Percentiles rank a stretch among this genome's conserved stretches.
Conservation (phyloP, 1,284 basidiomycete species). For the Omphalotus olearius region DNA sequence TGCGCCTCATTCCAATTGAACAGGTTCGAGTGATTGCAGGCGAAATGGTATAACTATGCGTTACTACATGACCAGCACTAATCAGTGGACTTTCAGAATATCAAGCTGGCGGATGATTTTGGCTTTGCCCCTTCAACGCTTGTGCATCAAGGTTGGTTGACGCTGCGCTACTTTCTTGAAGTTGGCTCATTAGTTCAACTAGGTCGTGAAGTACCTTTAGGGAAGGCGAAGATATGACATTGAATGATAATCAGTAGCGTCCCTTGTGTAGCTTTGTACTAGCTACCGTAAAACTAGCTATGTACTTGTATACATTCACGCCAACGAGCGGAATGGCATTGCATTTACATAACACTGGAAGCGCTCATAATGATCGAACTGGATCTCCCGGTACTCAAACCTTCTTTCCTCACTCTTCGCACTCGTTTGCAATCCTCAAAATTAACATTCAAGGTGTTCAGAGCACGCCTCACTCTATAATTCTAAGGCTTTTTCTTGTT, state of each 20-base stretch:
- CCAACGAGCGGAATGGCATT: too few relatives aligned
- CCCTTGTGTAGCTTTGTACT: too few relatives aligned
- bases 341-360: too few relatives aligned
- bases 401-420: too few relatives aligned
- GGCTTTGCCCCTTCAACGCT: slow-evolving; percentile 81
- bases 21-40: slow-evolving; percentile 78
- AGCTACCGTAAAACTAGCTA: too few relatives aligned
- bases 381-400: too few relatives aligned
- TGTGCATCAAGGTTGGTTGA: slow-evolving; percentile 52
- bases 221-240: slow-evolving; percentile 35
- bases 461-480: too few relatives aligned
- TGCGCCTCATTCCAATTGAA: slow-evolving; percentile 1
- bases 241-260: neutral
- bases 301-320: too few relatives aligned
- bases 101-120: slow-evolving; percentile 66
- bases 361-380: too few relatives aligned
- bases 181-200: neutral
- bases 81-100: slow-evolving; percentile 39
- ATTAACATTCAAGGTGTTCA: too few relatives aligned
- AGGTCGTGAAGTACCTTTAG: slow-evolving; percentile 39
- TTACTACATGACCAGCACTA: slow-evolving; percentile 7
- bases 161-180: neutral
- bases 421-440: too few relatives aligned
- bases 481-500: too few relatives aligned
- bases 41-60: slow-evolving; percentile 51